Evolutionary conservation across 2,329 filamentous ascomycete species (phyloP), one percentile per base, ranked within the genome.

Genomic region (Aspergillus quadricinctus): DNA sequence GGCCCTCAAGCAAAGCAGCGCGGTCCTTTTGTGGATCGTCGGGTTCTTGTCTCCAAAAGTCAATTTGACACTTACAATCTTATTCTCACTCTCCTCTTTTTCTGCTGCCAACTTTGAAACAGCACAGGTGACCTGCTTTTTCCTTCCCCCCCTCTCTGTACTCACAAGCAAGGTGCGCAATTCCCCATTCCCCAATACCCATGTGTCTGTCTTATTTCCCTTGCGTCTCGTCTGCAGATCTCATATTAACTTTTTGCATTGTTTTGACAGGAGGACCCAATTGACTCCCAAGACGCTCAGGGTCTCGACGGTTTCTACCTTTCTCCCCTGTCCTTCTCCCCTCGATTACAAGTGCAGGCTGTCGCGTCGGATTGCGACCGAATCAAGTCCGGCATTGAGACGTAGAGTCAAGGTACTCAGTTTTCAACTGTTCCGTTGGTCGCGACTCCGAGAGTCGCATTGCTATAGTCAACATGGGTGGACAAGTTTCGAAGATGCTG

Each of bases 401-500:
- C 41, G 37, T 48, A 31, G 19, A 4, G 37, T 45, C 40, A 10
- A 43, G 45, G 29, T 21, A 7, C 2, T 52, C 50, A 45, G 40
- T 43, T 41, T 41, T 51, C 50, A 14, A n/a, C 49, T 19, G 27
- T 35, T 48, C 25, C 31, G 37, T 50, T 40, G 8, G 45, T 48
- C 29, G 51, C 56, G 48, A 54, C 52, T 49, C n/a, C 56, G 56
- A 48, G 45, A 55, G 56, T 62, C 62, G 55, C 54, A 52, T 56
- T 49, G 52, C 53, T 56, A 17, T 54, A 57, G 61, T 64, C 68
- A 88, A 75, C 66, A 97, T 97, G 93, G 93, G 93, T 80, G 89
- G 88, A 72, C 88, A 90, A 78, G 83, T 97, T 76, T 96, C 91
- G 69, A 96, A 96, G 81, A 88, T 97, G 80, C 92, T 97, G 88